phyloP scores from a whole-genome alignment of 2,329 filamentous ascomycete genomes.

The Aureobasidium sp. region DNA sequence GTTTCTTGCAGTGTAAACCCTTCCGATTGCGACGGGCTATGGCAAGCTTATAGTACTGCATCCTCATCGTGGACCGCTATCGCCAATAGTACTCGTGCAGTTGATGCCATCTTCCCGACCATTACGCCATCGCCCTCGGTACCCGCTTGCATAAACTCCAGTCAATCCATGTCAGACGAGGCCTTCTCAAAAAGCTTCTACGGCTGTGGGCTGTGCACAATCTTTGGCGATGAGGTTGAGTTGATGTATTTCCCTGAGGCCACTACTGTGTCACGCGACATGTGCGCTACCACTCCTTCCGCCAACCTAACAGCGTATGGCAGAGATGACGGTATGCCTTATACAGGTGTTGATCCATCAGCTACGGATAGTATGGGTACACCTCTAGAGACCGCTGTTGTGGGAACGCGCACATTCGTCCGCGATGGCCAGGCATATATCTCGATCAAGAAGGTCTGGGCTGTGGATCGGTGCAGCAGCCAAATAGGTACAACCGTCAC shows the following conservation, averaged over 20 bases:
- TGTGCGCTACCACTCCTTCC: constrained; percentile 25
- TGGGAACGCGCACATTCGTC: constrained; percentile 24
- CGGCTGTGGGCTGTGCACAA: constrained; percentile 27
- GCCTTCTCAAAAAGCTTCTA: constrained; percentile 19
- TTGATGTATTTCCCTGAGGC: constrained; percentile 26
- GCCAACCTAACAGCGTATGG: constrained; percentile 24
- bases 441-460: constrained; percentile 24
- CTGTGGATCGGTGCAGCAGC: constrained; percentile 23
- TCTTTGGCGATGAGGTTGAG: constrained; percentile 26
- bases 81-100: constrained; percentile 14
- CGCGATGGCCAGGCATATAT: constrained; percentile 25
- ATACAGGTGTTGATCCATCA: constrained; percentile 22
- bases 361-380: constrained; percentile 8
- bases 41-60: constrained; percentile 24
- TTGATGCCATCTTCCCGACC: not conserved
- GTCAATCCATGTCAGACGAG: constrained; percentile 16
- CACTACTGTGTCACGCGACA: constrained; percentile 23
- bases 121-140: constrained; percentile 22
- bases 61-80: constrained; percentile 12
- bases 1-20: constrained; percentile 23
- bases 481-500: constrained; percentile 20
- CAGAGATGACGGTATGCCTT: constrained; percentile 20
- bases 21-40: constrained; percentile 25
- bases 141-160: constrained; percentile 23
- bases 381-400: constrained; percentile 18